Evolutionary conservation across 2,329 filamentous ascomycete genomes (phyloP).

Genomic region (Paecilomyces dactylethromorphus): DNA sequence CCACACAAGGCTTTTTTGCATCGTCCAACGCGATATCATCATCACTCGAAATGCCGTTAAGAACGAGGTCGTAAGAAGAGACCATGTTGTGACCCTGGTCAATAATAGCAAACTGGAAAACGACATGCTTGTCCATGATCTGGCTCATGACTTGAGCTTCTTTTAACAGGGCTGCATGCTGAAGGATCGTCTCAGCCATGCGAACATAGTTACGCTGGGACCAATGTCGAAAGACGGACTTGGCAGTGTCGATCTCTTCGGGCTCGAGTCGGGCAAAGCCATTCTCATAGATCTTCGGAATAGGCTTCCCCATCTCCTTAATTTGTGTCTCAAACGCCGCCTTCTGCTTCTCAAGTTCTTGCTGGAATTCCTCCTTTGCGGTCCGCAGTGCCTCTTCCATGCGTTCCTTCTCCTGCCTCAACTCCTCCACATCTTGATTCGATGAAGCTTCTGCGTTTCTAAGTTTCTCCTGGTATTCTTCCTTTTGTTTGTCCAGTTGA

Average conservation of each 20-base stretch:
- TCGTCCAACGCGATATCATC: constrained; percentile 77
- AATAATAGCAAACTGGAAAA: constrained; percentile 91
- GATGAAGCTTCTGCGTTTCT: constrained; percentile 63
- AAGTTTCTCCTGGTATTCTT: constrained; percentile 71
- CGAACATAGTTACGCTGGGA: constrained; percentile 77
- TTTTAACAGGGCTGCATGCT: constrained; percentile 80
- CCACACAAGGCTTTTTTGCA: constrained; percentile 82
- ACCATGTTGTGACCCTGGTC: constrained; percentile 81
- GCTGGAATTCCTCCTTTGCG: constrained; percentile 83
- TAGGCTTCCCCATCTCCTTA: constrained; percentile 60
- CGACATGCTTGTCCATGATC: constrained; percentile 83
- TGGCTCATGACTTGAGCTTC: constrained; percentile 98
- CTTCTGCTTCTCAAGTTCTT: constrained; percentile 75
- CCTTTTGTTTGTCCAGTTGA: constrained; percentile 76
- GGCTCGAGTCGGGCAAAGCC: constrained; percentile 54
- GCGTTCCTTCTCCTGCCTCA: constrained; percentile 70
- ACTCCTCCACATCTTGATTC: constrained; percentile 73
- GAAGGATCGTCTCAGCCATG: constrained; percentile 87
- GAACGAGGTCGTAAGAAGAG: constrained; percentile 92
- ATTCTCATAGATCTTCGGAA: constrained; percentile 45
- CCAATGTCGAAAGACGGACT: constrained; percentile 66
- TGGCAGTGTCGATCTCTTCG: constrained; percentile 65
- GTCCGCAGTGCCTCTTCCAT: constrained; percentile 77
- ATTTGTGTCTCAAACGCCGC: constrained; percentile 79
- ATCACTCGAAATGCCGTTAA: constrained; percentile 83